Conservation (phyloP, 176 grass and related monocot genomes). For the Carex pumila region DNA sequence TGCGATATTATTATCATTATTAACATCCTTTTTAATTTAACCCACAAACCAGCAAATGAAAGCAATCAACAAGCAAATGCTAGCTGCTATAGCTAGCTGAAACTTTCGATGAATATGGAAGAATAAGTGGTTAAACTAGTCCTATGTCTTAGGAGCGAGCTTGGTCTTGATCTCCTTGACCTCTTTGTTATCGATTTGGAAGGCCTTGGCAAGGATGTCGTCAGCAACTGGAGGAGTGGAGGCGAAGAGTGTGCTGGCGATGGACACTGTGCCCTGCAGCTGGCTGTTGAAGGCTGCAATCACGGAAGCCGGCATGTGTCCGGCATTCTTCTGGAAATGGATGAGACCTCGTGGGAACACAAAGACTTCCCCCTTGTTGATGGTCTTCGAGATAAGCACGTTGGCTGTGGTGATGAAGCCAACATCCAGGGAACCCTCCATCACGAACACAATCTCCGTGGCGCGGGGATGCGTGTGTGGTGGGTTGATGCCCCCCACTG, state of each 20-base stretch:
- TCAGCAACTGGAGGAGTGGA: conserved; percentile 31
- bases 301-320: conserved; percentile 21
- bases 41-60: neutral
- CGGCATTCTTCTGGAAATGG: conserved; percentile 80
- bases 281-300: conserved; percentile 78
- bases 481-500: conserved; percentile 43
- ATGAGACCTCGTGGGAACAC: conserved; percentile 63
- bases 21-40: neutral
- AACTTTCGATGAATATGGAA: neutral
- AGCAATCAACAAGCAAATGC: neutral
- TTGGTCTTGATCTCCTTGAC: conserved; percentile 39
- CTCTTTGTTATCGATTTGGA: conserved; percentile 21
- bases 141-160: conserved; percentile 43
- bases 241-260: conserved; percentile 53
- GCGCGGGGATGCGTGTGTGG: conserved; percentile 82
- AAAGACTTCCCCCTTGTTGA: conserved; percentile 50
- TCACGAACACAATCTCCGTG: conserved; percentile 72
- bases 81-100: neutral
- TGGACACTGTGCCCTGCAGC: conserved; percentile 52
- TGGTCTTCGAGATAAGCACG: conserved; percentile 41
- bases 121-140: neutral
- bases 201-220: conserved; percentile 58
- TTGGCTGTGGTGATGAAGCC: conserved; percentile 73
- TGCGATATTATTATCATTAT: neutral
- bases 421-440: conserved; percentile 54